Base-by-base conservation (phyloP, 148 eudicot genomes). In the Mesembryanthemum crystallinum region DNA sequence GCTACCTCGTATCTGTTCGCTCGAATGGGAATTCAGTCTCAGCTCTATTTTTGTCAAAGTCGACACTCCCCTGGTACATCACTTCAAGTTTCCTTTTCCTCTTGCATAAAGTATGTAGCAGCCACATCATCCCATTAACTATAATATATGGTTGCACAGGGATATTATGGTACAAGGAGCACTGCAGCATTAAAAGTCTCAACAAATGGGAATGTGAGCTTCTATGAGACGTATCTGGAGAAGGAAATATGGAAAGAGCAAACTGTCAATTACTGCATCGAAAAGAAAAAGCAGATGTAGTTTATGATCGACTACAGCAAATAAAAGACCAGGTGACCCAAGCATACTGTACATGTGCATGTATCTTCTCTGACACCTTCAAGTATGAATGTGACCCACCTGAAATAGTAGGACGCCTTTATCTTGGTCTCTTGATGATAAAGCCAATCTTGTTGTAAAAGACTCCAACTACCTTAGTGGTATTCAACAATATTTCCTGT, bases 31-130 rank as follows among this genome's bases (percentile, higher is more conserved):
- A 62, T 77, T 57, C 25, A 58, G 73, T 39, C 71, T 91, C 37
- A 91, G 96, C 87, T 81, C 91, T 70, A 86, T 91, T 66, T 91
- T 87, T 64, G 92, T 91, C 30, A 82, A 86, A 81, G 79, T 85
- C 1, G 88, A 90, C 62, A 88, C 96, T 14, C 88, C 89, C 8
- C 74, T 87, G 88, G 96, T 91, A 83, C 18, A 32, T 43, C 17
- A 0, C 4, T 14, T 25, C 20, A 25, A 65, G 15, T 58, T 20
- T 20, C 24, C 55, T 25, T 52, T 25, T 63, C 42, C 67, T 55
- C 43, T 58, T 68, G 57, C 20, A 73, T 29, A 52, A 72, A 39
- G 30, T 29, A 47, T 54, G 11, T 3, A 28, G 15, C 23, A 17
- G 28, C 27, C 25, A 73, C n/a, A 52, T 29, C 27, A 15, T 24